phyloP scores from a whole-genome alignment of 768 basidiomycete genomes.

The Naematelia aurantialba region DNA sequence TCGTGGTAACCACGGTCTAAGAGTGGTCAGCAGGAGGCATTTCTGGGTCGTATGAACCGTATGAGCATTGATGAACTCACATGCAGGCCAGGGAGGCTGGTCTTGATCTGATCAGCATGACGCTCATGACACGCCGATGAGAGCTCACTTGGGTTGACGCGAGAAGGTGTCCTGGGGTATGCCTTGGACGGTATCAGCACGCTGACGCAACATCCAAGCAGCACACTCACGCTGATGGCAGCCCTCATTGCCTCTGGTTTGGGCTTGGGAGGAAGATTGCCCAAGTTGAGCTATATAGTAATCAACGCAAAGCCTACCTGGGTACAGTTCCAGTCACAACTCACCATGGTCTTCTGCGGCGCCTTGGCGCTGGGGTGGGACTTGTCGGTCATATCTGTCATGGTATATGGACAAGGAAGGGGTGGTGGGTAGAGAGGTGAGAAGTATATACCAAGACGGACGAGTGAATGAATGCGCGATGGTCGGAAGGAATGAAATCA shows the following conservation, averaged over 20 bases:
- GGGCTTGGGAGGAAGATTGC: conserved; percentile 52
- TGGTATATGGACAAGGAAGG: not conserved
- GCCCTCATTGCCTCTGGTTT: conserved; percentile 45
- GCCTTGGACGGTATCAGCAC: conserved; percentile 7
- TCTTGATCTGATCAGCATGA: conserved; percentile 36
- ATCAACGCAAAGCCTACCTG: not conserved
- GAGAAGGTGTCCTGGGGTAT: conserved; percentile 51
- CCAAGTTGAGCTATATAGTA: conserved; percentile 46
- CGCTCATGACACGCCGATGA: not conserved
- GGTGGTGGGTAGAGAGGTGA: not conserved
- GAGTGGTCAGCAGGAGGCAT: not conserved
- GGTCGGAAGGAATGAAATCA: too few species aligned
- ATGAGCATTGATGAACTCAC: conserved; percentile 19
- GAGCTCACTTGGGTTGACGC: conserved; percentile 50
- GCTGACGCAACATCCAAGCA: not conserved
- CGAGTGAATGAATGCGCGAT: not conserved
- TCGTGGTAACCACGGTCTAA: conserved; percentile 53
- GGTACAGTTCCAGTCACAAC: conserved; percentile 3
- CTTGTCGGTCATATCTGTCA: conserved; percentile 20
- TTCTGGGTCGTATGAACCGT: not conserved
- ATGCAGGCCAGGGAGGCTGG: conserved; percentile 54
- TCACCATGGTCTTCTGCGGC: conserved; percentile 41
- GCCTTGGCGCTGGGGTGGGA: conserved; percentile 39
- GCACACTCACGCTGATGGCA: conserved; percentile 32
- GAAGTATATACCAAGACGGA: not conserved